These are phyloP conservation scores for Microthlaspi erraticum DNA, from an alignment of 345 rosid species.

Conservation along the genomic window DNA sequence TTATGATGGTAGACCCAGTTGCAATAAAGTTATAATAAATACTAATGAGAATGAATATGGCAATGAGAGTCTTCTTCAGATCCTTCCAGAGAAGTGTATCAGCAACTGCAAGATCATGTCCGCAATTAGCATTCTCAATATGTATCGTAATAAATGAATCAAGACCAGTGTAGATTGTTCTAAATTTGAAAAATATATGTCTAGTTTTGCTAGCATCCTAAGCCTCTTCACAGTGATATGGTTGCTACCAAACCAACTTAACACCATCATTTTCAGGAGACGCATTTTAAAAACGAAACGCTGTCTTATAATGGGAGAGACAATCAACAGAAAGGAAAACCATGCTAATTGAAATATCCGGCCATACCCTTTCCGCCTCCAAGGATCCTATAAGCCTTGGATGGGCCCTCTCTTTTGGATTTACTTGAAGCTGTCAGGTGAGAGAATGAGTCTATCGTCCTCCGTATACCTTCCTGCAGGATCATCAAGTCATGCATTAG, in stretches of 20 bases:
- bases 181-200: not conserved
- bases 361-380: conserved; percentile 80
- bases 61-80: conserved; percentile 58
- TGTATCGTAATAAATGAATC: conserved; percentile 13
- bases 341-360: conserved; percentile 19
- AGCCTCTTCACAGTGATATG: conserved; percentile 19
- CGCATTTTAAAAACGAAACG: conserved; percentile 19
- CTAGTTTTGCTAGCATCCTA: conserved; percentile 17
- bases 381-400: conserved; percentile 75
- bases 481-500: conserved; percentile 28
- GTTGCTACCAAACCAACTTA: conserved; percentile 17
- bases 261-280: conserved; percentile 10
- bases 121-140: conserved; percentile 24
- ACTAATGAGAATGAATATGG: conserved; percentile 58
- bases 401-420: conserved; percentile 74
- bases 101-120: conserved; percentile 70
- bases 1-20: conserved; percentile 60
- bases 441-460: conserved; percentile 79
- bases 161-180: conserved; percentile 5
- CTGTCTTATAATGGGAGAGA: conserved; percentile 2
- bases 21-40: conserved; percentile 76
- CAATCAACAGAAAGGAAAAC: not conserved
- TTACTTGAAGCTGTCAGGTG: conserved; percentile 67
- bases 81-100: conserved; percentile 90
- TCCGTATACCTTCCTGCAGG: conserved; percentile 80